These are phyloP conservation scores for Lichtheimia hyalospora DNA, from an alignment of 371 early-diverging fungal species.

Conservation along the genomic window DNA sequence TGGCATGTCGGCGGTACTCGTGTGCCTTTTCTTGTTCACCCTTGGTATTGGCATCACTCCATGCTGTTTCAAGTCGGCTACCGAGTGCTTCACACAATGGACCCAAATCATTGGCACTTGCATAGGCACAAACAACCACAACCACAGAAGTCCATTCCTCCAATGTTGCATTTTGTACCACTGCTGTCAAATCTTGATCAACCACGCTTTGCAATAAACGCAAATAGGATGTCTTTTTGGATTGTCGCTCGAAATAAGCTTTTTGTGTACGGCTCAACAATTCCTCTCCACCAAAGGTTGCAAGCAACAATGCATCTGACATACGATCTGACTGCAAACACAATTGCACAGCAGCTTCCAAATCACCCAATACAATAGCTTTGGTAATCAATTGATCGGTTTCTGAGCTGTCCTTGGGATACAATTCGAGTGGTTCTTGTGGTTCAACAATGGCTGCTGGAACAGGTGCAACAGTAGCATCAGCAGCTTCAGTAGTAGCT, in stretches of 20 bases:
- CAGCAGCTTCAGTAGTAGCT: constrained; percentile 9
- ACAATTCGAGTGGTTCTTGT: constrained; percentile 60
- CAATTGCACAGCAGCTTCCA: constrained; percentile 84
- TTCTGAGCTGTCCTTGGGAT: constrained; percentile 57
- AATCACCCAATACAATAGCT: constrained; percentile 86
- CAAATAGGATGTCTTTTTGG: constrained; percentile 63
- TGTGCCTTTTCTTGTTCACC: constrained; percentile 37
- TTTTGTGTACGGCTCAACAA: constrained; percentile 78
- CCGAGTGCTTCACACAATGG: constrained; percentile 73
- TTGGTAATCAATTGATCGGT: constrained; percentile 82
- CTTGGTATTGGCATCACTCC: constrained; percentile 44
- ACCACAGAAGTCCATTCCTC: constrained; percentile 92
- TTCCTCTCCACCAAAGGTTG: constrained; percentile 85
- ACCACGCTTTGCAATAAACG: constrained; percentile 83
- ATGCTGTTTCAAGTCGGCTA: constrained; percentile 61
- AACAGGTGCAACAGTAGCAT: constrained; percentile 23
- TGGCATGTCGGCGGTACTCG: constrained; percentile 60
- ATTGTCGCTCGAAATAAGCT: constrained; percentile 78
- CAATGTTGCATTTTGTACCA: constrained; percentile 77
- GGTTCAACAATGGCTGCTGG: constrained; percentile 1
- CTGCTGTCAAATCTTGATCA: constrained; percentile 76
- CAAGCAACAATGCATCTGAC: constrained; percentile 92
- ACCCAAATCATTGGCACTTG: constrained; percentile 74
- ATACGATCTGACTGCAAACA: constrained; percentile 81
- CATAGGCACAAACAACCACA: constrained; percentile 91